A percentile compares a stretch with the other conserved stretches of the same genome.
phyloP scores from a whole-genome alignment of 1,284 basidiomycete genomes.

The Quambalaria eucalypti region DNA sequence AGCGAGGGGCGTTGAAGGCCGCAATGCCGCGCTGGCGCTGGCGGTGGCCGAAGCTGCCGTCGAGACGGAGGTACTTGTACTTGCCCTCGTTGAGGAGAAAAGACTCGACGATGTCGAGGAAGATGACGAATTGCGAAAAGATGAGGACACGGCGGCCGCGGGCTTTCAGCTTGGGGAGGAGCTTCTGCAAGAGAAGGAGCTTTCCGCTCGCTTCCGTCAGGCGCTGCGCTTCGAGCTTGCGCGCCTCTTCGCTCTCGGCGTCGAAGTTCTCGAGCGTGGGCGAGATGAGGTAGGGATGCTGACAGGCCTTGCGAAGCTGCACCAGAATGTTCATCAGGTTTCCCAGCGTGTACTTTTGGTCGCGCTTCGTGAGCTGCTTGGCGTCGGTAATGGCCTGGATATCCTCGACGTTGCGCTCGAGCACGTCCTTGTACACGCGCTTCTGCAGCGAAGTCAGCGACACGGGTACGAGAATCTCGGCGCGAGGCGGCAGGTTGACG shows the following conservation, averaged over 20 bases:
- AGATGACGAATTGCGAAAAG: constrained; percentile 44
- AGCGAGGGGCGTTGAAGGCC: constrained; percentile 75
- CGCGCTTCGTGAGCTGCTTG: constrained; percentile 4
- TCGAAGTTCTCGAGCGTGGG: constrained; percentile 60
- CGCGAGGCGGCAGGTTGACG: constrained; percentile 77
- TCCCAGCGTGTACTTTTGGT: constrained; percentile 9
- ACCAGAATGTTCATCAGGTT: constrained; percentile 38
- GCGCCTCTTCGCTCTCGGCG: constrained; percentile 56
- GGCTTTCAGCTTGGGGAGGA: constrained; percentile 45
- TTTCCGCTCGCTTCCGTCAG: constrained; percentile 79
- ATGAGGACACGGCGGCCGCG: constrained; percentile 42
- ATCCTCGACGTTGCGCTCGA: constrained; percentile 27
- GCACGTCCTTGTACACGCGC: constrained; percentile 62
- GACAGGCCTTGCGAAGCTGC: constrained; percentile 39
- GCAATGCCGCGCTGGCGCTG: constrained; percentile 59
- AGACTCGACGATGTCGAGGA: constrained; percentile 45
- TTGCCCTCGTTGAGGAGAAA: constrained; percentile 39
- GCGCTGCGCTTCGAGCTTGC: constrained; percentile 63
- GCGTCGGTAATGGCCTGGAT: constrained; percentile 23
- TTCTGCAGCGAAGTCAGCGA: constrained; percentile 81
- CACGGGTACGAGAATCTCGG: constrained; percentile 71
- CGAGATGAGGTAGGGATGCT: constrained; percentile 62
- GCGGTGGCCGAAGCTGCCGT: constrained; percentile 15
- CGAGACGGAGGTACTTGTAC: constrained; percentile 43
- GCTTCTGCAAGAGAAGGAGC: constrained; percentile 38